phyloP scores from a whole-genome alignment of 352 stramenopile genomes.

The Pythium dissotocum region DNA sequence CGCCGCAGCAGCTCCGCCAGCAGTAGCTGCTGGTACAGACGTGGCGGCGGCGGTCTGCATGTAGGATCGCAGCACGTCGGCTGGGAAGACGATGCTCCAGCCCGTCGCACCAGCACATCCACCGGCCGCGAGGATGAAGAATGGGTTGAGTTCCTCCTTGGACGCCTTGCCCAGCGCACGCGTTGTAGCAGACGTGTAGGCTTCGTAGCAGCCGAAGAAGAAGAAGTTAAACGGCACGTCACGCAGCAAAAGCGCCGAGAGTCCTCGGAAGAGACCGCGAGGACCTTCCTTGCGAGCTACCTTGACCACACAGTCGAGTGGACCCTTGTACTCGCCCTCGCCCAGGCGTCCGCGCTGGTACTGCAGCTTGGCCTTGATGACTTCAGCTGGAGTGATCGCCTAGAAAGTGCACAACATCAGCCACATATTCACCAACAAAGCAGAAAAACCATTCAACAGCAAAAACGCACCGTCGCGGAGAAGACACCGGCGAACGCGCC shows the following conservation, averaged over 20 bases:
- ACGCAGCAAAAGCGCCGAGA: conserved; percentile 78
- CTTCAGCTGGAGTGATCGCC: conserved; percentile 84
- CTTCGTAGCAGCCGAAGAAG: conserved; percentile 88
- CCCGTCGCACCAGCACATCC: conserved; percentile 76
- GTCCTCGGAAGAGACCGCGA: conserved; percentile 72
- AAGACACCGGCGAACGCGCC: conserved; percentile 80
- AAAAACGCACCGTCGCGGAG: conserved; percentile 62
- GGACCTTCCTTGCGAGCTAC: conserved; percentile 65
- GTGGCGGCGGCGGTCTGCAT: conserved; percentile 62
- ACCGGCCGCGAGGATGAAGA: conserved; percentile 72
- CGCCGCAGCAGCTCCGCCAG: not conserved
- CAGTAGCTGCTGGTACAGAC: conserved; percentile 12
- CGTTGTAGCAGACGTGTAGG: conserved; percentile 57
- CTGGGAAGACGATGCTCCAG: conserved; percentile 87
- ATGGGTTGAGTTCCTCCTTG: conserved; percentile 73
- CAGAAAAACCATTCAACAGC: not conserved
- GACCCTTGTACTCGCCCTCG: conserved; percentile 66
- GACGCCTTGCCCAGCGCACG: conserved; percentile 53
- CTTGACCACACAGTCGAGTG: conserved; percentile 67
- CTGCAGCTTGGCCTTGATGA: conserved; percentile 87
- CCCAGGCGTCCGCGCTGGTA: conserved; percentile 68
- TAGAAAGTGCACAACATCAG: conserved; percentile 23
- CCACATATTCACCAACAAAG: not conserved
- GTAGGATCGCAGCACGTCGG: conserved; percentile 82
- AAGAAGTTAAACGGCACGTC: conserved; percentile 92